Conservation (phyloP, 108 stramenopile genomes). For the Epithemia pelagica region DNA sequence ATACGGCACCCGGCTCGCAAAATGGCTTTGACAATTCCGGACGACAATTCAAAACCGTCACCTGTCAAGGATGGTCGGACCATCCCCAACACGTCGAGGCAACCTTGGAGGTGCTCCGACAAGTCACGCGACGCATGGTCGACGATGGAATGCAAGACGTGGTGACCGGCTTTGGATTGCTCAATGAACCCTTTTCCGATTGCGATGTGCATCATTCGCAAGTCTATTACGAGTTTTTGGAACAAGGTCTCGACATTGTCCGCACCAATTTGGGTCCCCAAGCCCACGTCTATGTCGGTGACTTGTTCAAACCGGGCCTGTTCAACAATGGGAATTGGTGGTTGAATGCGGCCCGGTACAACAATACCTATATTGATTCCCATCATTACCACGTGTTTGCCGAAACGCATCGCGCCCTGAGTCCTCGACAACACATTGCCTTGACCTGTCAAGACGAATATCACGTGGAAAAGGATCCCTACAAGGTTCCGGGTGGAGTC, state of each 20-base stretch:
- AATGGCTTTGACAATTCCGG: conserved; percentile 57
- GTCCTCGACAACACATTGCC: conserved; percentile 57
- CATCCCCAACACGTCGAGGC: conserved; percentile 28
- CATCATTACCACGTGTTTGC: conserved; percentile 58
- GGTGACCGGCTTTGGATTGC: conserved; percentile 57
- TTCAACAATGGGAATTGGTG: conserved; percentile 50
- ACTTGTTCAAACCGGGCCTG: conserved; percentile 35
- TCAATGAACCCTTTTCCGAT: conserved; percentile 57
- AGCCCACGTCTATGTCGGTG: conserved; percentile 37
- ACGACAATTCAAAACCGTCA: conserved; percentile 10
- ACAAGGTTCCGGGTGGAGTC: neutral
- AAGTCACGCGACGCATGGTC: conserved; percentile 28
- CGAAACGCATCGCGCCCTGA: conserved; percentile 22
- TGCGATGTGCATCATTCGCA: conserved; percentile 21
- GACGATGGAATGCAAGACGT: conserved; percentile 45
- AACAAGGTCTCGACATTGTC: conserved; percentile 28
- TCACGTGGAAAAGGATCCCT: conserved; percentile 18
- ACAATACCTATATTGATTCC: conserved; percentile 46
- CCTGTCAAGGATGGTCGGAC: conserved; percentile 30
- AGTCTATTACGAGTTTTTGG: conserved; percentile 32
- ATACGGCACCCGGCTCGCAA: conserved; percentile 55
- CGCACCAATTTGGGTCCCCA: conserved; percentile 28
- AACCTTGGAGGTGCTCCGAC: conserved; percentile 29
- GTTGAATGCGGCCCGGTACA: conserved; percentile 5
- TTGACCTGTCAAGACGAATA: conserved; percentile 29